These are phyloP conservation scores for Nephelium lappaceum DNA, from an alignment of 345 rosid genomes.

Conservation along the genomic window DNA sequence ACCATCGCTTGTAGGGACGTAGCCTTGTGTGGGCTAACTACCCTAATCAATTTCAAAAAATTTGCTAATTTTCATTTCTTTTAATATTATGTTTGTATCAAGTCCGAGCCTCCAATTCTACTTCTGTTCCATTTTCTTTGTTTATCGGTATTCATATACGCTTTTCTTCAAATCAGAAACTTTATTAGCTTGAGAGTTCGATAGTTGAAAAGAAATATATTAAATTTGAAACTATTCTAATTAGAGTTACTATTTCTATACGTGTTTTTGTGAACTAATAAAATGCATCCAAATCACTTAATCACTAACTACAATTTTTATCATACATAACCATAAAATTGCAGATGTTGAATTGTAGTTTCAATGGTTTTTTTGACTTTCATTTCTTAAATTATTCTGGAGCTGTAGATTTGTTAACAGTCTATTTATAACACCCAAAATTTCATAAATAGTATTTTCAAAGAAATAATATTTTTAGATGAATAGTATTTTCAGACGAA, in stretches of 20 bases:
- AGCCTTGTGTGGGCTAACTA: too few relatives aligned
- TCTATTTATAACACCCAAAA: too few relatives aligned
- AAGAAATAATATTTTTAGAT: too few relatives aligned
- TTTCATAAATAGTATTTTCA: too few relatives aligned
- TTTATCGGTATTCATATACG: too few relatives aligned
- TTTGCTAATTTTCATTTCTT: too few relatives aligned
- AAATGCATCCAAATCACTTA: background rate
- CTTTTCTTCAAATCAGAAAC: background rate
- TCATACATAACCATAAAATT: background rate
- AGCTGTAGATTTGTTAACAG: slow-evolving; percentile 15
- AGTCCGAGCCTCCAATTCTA: background rate
- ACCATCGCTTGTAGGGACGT: too few relatives aligned
- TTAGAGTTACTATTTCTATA: background rate
- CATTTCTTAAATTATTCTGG: slow-evolving; percentile 7
- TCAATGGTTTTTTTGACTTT: slow-evolving; percentile 48
- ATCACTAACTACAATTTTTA: too few relatives aligned
- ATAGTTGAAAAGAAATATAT: background rate
- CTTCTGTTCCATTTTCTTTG: background rate
- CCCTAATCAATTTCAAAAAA: too few relatives aligned
- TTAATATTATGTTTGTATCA: background rate
- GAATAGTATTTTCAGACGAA: too few relatives aligned
- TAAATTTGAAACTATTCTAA: background rate
- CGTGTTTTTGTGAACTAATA: background rate
- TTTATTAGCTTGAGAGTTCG: background rate
- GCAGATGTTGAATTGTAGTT: slow-evolving; percentile 6